A percentile compares a stretch with the other conserved stretches of the same genome.
Conservation (phyloP, 2,329 filamentous ascomycete species). For the Sporothrix phasma region DNA sequence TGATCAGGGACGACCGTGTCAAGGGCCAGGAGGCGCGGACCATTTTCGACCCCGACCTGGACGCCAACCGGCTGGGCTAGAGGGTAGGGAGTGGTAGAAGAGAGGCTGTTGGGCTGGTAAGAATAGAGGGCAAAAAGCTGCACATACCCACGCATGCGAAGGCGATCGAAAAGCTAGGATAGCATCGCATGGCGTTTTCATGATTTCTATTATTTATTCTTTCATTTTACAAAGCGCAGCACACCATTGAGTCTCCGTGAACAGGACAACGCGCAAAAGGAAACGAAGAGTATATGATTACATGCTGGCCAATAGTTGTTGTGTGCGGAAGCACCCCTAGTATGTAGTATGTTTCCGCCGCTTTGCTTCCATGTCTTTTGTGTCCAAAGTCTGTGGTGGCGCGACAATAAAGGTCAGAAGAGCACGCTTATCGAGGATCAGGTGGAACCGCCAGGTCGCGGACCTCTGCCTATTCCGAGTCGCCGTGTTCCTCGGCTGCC, state of each 20-base stretch:
- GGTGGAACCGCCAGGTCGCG: neutral
- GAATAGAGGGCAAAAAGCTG: neutral
- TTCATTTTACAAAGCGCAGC: neutral
- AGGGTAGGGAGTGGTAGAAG: neutral
- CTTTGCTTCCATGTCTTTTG: neutral
- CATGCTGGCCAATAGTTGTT: neutral
- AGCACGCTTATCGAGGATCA: neutral
- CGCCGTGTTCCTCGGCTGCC: constrained; percentile 27
- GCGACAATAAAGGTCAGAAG: neutral
- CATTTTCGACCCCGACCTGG: constrained; percentile 67
- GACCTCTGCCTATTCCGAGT: constrained; percentile 18
- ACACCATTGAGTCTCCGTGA: too few species aligned
- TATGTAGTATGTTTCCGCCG: neutral
- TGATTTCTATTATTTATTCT: neutral
- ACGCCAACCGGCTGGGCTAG: constrained; percentile 66
- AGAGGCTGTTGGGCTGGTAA: neutral
- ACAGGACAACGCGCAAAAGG: neutral
- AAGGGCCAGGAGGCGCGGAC: constrained; percentile 48
- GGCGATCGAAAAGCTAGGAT: neutral
- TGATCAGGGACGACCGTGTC: constrained; percentile 85
- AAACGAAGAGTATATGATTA: constrained; percentile 6
- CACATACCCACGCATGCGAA: neutral
- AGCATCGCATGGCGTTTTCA: neutral
- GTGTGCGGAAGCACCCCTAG: neutral
- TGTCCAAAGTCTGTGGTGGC: too few species aligned